Evolutionary conservation across 2,329 filamentous ascomycete genomes (phyloP).

Genomic region (Colletotrichum coccodes): DNA sequence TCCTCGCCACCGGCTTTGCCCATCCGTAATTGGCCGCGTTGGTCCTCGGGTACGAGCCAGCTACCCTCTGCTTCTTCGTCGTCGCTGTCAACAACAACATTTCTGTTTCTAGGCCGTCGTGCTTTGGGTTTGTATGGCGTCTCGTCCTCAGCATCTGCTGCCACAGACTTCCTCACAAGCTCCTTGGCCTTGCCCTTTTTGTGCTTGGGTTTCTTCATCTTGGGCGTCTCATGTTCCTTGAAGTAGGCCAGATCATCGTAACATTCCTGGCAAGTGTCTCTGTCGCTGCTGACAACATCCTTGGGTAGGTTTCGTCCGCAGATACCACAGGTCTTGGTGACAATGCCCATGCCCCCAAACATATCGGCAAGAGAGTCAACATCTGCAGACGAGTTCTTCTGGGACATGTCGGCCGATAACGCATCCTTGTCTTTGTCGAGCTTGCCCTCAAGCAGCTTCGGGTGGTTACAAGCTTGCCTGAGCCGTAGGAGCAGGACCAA

Average conservation of each 20-base stretch:
- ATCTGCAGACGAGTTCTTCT: conserved; percentile 68
- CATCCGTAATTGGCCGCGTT: conserved; percentile 69
- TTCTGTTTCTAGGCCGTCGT: conserved; percentile 59
- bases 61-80: conserved; percentile 78
- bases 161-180: conserved; percentile 34
- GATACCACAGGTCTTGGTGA: conserved; percentile 82
- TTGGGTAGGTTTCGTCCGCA: conserved; percentile 77
- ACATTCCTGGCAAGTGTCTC: conserved; percentile 77
- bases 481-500: conserved; percentile 91
- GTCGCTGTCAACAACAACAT: conserved; percentile 73
- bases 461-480: conserved; percentile 94
- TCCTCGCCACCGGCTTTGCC: conserved; percentile 86
- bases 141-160: conserved; percentile 18
- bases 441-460: conserved; percentile 85
- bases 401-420: conserved; percentile 63
- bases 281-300: conserved; percentile 52
- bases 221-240: conserved; percentile 55
- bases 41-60: conserved; percentile 80
- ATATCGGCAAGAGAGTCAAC: conserved; percentile 87
- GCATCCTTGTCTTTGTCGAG: conserved; percentile 90
- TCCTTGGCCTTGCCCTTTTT: conserved; percentile 44
- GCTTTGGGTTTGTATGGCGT: conserved; percentile 36
- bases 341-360: conserved; percentile 84
- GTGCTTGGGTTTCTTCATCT: conserved; percentile 51
- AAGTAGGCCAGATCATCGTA: conserved; percentile 77